Evolutionary conservation across 2,329 filamentous ascomycete genomes (phyloP).

Genomic region (Eutypella sp.): DNA sequence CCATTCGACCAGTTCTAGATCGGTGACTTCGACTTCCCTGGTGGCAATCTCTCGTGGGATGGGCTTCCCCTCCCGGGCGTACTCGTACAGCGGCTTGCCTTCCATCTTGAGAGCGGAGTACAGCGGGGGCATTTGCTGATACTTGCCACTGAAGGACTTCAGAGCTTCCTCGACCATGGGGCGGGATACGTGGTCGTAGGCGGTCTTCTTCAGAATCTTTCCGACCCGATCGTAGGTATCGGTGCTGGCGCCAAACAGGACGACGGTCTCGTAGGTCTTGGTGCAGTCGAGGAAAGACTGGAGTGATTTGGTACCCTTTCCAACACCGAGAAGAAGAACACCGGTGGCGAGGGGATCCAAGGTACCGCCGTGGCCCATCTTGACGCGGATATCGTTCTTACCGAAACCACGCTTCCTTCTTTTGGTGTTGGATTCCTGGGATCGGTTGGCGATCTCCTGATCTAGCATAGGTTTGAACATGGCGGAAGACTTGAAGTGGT

Average conservation of each 20-base stretch:
- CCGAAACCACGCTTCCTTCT: slow-evolving; percentile 53
- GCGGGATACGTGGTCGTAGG: slow-evolving; percentile 76
- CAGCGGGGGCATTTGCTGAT: slow-evolving; percentile 84
- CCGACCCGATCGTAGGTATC: slow-evolving; percentile 88
- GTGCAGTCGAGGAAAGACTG: slow-evolving; percentile 78
- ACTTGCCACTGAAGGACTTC: slow-evolving; percentile 70
- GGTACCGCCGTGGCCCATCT: slow-evolving; percentile 94
- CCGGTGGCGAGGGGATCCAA: slow-evolving; percentile 92
- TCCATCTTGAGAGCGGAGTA: slow-evolving; percentile 92
- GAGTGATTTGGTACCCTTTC: slow-evolving; percentile 80
- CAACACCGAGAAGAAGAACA: slow-evolving; percentile 83
- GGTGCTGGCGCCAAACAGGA: slow-evolving; percentile 87
- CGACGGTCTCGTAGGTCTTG: slow-evolving; percentile 85
- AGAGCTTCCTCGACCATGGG: slow-evolving; percentile 74
- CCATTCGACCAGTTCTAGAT: slow-evolving; percentile 80
- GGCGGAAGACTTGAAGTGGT: slow-evolving; percentile 73
- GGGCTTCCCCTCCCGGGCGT: slow-evolving; percentile 82
- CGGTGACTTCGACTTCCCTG: slow-evolving; percentile 69
- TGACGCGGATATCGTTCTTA: slow-evolving; percentile 65
- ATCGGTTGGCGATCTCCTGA: slow-evolving; percentile 51
- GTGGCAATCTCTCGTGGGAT: slow-evolving; percentile 81
- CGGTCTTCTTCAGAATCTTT: slow-evolving; percentile 70
- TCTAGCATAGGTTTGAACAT: slow-evolving; percentile 76
- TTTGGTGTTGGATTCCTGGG: slow-evolving; percentile 53
- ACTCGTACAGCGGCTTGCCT: slow-evolving; percentile 93